phyloP scores from a whole-genome alignment of 768 basidiomycete genomes.

The Ramaria sp. region DNA sequence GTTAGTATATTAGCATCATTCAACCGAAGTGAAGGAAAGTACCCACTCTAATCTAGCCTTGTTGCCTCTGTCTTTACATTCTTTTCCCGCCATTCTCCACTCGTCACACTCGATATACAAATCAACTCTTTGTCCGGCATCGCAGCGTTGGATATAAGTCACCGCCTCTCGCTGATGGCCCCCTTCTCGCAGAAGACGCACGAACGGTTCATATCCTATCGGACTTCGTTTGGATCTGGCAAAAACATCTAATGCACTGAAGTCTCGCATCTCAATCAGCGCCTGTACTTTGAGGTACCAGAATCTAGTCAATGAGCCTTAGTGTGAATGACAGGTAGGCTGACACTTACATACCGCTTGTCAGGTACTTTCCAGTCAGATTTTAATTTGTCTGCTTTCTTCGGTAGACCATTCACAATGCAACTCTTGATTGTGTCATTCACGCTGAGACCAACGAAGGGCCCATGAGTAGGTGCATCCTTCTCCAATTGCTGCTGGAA shows the following conservation, averaged over 20 bases:
- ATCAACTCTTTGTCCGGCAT: slow-evolving; percentile 71
- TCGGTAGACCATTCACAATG: slow-evolving; percentile 67
- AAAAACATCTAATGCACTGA: slow-evolving; percentile 77
- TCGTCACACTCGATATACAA: slow-evolving; percentile 86
- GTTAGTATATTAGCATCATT: slow-evolving; percentile 7
- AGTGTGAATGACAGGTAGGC: not conserved
- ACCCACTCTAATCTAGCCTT: slow-evolving; percentile 78
- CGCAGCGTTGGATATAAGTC: slow-evolving; percentile 72
- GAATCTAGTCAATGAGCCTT: slow-evolving; percentile 44
- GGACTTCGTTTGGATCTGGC: slow-evolving; percentile 83
- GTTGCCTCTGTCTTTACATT: slow-evolving; percentile 85
- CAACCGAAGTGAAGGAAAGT: not conserved
- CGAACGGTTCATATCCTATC: slow-evolving; percentile 91
- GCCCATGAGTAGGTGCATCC: slow-evolving; percentile 67
- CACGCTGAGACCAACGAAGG: slow-evolving; percentile 74
- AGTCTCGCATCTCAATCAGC: slow-evolving; percentile 68
- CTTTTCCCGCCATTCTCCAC: slow-evolving; percentile 78
- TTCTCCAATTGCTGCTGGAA: slow-evolving; percentile 83
- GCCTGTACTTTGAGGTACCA: slow-evolving; percentile 90
- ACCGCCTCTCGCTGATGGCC: slow-evolving; percentile 71
- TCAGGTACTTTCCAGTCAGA: slow-evolving; percentile 91
- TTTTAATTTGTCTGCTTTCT: slow-evolving; percentile 82
- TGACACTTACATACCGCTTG: slow-evolving; percentile 52
- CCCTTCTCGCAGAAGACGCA: slow-evolving; percentile 62
- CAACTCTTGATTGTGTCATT: slow-evolving; percentile 80